phyloP scores from a whole-genome alignment of 1,139 yeast species.

The Protomyces gravidus region DNA sequence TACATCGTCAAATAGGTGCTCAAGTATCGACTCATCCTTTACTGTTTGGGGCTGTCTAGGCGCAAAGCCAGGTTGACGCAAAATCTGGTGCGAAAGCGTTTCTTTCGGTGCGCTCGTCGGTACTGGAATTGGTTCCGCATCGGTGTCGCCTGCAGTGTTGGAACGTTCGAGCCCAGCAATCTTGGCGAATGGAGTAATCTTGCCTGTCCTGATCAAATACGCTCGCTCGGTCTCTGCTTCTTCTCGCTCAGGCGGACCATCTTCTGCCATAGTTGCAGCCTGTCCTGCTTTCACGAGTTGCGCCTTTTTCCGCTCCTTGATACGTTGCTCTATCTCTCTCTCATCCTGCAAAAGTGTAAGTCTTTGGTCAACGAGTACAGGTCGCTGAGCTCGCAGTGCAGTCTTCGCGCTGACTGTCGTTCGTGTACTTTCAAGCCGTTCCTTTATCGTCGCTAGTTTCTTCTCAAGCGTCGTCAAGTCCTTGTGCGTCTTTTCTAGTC shows the following conservation, averaged over 20 bases:
- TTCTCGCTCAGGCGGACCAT: constrained; percentile 37
- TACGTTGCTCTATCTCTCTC: constrained; percentile 58
- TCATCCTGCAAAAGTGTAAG: constrained; percentile 56
- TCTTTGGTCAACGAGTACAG: constrained; percentile 46
- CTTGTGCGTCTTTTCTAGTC: constrained; percentile 61
- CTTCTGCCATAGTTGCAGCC: constrained; percentile 22
- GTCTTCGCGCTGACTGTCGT: constrained; percentile 66
- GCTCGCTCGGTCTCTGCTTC: constrained; percentile 74
- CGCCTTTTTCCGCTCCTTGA: constrained; percentile 39
- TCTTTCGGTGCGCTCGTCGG: background rate
- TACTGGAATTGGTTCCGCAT: constrained; percentile 7
- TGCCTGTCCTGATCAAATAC: constrained; percentile 78
- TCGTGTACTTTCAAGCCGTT: constrained; percentile 50
- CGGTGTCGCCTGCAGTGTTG: constrained; percentile 12
- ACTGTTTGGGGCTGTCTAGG: constrained; percentile 30
- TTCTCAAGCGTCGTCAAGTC: constrained; percentile 41
- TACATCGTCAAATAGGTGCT: constrained; percentile 9
- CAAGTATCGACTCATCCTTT: background rate
- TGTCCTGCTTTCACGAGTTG: constrained; percentile 30
- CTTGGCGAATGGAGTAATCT: constrained; percentile 88
- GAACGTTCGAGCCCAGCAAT: constrained; percentile 42
- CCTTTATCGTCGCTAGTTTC: constrained; percentile 49
- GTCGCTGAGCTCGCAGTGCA: constrained; percentile 54
- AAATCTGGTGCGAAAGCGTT: constrained; percentile 44
- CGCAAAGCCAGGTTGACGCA: constrained; percentile 46